Conservation (phyloP, 768 basidiomycete genomes). For the Boletus vinaceobasis region DNA sequence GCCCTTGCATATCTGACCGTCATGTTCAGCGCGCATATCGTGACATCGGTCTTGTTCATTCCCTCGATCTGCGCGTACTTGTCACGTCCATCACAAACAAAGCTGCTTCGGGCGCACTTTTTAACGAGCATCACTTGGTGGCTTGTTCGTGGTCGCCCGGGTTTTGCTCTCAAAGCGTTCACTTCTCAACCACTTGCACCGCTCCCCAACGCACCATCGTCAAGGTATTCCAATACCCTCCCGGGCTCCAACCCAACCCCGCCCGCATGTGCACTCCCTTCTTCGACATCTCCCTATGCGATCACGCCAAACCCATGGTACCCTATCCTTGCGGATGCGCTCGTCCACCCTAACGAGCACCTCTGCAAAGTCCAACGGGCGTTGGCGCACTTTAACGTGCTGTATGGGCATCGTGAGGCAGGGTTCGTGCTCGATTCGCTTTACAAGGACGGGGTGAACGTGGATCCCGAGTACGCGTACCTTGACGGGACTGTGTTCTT, state of each 20-base stretch:
- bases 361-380: slow-evolving; percentile 48
- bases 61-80: slow-evolving; percentile 46
- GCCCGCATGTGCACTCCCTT: slow-evolving; percentile 25
- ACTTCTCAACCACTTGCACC: slow-evolving; percentile 33
- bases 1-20: slow-evolving; percentile 1
- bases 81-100: slow-evolving; percentile 54
- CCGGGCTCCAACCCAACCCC: slow-evolving; percentile 22
- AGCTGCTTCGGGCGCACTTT: slow-evolving; percentile 61
- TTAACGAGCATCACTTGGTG: slow-evolving; percentile 49
- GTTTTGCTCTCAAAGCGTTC: slow-evolving; percentile 49
- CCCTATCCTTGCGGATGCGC: slow-evolving; percentile 47
- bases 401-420: slow-evolving; percentile 42
- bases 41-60: slow-evolving; percentile 64
- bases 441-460: slow-evolving; percentile 24
- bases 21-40: slow-evolving; percentile 56
- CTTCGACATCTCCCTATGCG: slow-evolving; percentile 33
- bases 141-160: slow-evolving; percentile 53
- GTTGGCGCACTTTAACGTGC: slow-evolving; percentile 41
- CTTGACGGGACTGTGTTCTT: slow-evolving; percentile 66
- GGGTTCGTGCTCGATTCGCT: slow-evolving; percentile 32
- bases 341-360: slow-evolving; percentile 61
- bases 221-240: slow-evolving; percentile 23
- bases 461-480: slow-evolving; percentile 44
- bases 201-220: slow-evolving; percentile 14
- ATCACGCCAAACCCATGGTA: slow-evolving; percentile 57